Evolutionary conservation across 2,329 filamentous ascomycete species (phyloP).

Genomic region (Aureobasidium sp.): DNA sequence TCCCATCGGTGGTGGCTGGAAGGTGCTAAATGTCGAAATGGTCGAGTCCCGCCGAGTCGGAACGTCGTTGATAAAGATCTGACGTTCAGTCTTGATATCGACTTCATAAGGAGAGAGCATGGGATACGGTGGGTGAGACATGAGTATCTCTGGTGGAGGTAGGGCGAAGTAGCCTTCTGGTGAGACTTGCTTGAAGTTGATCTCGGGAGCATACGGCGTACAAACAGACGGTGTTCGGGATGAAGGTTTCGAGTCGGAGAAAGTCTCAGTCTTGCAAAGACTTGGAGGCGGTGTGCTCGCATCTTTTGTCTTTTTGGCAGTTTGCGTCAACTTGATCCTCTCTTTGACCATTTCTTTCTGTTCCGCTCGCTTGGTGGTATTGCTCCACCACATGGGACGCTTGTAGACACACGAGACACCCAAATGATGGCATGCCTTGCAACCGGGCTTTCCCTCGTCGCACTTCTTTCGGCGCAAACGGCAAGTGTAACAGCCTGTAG

Average conservation of each 20-base stretch:
- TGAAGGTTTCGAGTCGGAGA: slow-evolving; percentile 65
- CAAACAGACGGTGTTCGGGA: slow-evolving; percentile 73
- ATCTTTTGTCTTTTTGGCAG: slow-evolving; percentile 66
- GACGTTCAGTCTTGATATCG: slow-evolving; percentile 90
- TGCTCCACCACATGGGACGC: slow-evolving; percentile 94
- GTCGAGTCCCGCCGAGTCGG: slow-evolving; percentile 80
- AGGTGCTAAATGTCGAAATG: slow-evolving; percentile 89
- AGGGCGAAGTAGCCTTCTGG: slow-evolving; percentile 53
- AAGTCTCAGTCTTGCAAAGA: slow-evolving; percentile 73
- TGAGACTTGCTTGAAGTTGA: slow-evolving; percentile 58
- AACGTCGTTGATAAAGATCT: slow-evolving; percentile 88
- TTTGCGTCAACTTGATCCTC: slow-evolving; percentile 95
- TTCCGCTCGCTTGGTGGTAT: slow-evolving; percentile 72
- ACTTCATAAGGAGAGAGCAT: slow-evolving; percentile 79
- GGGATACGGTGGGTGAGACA: slow-evolving; percentile 46
- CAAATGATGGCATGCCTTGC: slow-evolving; percentile 61
- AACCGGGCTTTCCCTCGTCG: slow-evolving; percentile 58
- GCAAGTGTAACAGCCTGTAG: slow-evolving; percentile 60
- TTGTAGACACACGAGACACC: slow-evolving; percentile 92
- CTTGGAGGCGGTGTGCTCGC: slow-evolving; percentile 62
- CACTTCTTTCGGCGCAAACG: slow-evolving; percentile 63
- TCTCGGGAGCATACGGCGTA: slow-evolving; percentile 62
- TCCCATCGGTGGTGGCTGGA: slow-evolving; percentile 66
- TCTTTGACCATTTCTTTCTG: slow-evolving; percentile 97
- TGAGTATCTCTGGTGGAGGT: slow-evolving; percentile 44